Conservation (phyloP, 2,329 filamentous ascomycete species). For the Colletotrichum sp. region DNA sequence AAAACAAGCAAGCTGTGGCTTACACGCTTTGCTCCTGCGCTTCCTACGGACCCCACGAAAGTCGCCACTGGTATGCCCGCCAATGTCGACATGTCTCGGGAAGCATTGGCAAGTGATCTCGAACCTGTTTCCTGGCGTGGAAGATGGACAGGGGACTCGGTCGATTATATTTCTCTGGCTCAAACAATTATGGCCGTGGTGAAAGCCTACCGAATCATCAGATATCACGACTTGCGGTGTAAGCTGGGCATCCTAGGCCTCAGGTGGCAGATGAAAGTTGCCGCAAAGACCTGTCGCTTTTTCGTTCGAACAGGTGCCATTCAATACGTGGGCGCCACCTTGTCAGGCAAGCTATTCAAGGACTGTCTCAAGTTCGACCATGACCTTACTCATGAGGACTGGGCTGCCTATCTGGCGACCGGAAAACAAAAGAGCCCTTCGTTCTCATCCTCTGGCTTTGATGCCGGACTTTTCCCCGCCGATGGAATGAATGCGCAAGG, state of each 20-base stretch:
- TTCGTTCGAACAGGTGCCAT: constrained; percentile 61
- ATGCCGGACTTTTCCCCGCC: background rate
- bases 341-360: constrained; percentile 60
- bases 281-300: constrained; percentile 63
- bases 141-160: constrained; percentile 62
- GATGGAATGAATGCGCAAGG: background rate
- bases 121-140: constrained; percentile 61
- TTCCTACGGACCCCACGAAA: constrained; percentile 33
- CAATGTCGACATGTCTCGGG: constrained; percentile 28
- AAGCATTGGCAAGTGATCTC: constrained; percentile 40
- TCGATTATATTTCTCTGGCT: constrained; percentile 63
- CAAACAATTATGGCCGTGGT: constrained; percentile 62
- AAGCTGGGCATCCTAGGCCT: constrained; percentile 63
- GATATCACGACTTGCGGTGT: constrained; percentile 60
- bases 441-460: background rate
- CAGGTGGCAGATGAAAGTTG: constrained; percentile 64
- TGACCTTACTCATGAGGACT: constrained; percentile 61
- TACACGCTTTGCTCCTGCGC: constrained; percentile 55
- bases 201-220: constrained; percentile 63
- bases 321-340: constrained; percentile 61
- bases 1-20: constrained; percentile 70
- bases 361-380: constrained; percentile 66
- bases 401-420: constrained; percentile 59
- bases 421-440: constrained; percentile 36
- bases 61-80: background rate